Evolutionary conservation across 2,329 filamentous ascomycete genomes (phyloP).

Genomic region (Alternaria conjuncta): DNA sequence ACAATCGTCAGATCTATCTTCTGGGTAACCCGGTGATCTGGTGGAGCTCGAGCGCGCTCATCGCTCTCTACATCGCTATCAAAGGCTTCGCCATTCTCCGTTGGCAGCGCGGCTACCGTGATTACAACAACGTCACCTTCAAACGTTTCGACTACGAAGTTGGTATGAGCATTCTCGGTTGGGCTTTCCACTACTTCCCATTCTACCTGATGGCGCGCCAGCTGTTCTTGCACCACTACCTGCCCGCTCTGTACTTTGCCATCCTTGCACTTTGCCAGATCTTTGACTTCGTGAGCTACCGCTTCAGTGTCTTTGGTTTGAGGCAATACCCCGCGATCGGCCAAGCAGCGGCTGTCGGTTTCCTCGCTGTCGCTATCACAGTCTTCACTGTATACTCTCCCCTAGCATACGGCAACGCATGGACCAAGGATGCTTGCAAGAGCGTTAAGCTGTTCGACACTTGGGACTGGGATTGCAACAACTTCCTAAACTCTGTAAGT

Average conservation of each 20-base stretch:
- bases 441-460: constrained; percentile 83
- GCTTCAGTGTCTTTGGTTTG: constrained; percentile 71
- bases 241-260: constrained; percentile 94
- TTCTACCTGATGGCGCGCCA: constrained; percentile 99
- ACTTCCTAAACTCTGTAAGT: constrained; percentile 86
- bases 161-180: constrained; percentile 86
- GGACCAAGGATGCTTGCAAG: constrained; percentile 88
- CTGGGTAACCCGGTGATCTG: constrained; percentile 88
- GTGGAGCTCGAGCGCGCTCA: constrained; percentile 84
- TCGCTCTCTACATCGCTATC: constrained; percentile 79
- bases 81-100: constrained; percentile 86
- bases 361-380: constrained; percentile 75
- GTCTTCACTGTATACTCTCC: constrained; percentile 88
- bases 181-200: constrained; percentile 98
- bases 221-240: constrained; percentile 98
- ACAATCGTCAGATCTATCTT: constrained; percentile 94
- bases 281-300: constrained; percentile 82
- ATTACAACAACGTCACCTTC: constrained; percentile 82
- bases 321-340: constrained; percentile 76
- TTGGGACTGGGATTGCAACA: constrained; percentile 99
- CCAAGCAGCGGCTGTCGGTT: constrained; percentile 72
- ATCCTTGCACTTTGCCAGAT: constrained; percentile 87
- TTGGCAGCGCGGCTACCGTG: constrained; percentile 91
- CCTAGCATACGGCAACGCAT: constrained; percentile 88
- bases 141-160: constrained; percentile 99